These are phyloP conservation scores for Dianthus caryophyllus DNA, from an alignment of 148 eudicot species.

Conservation along the genomic window DNA sequence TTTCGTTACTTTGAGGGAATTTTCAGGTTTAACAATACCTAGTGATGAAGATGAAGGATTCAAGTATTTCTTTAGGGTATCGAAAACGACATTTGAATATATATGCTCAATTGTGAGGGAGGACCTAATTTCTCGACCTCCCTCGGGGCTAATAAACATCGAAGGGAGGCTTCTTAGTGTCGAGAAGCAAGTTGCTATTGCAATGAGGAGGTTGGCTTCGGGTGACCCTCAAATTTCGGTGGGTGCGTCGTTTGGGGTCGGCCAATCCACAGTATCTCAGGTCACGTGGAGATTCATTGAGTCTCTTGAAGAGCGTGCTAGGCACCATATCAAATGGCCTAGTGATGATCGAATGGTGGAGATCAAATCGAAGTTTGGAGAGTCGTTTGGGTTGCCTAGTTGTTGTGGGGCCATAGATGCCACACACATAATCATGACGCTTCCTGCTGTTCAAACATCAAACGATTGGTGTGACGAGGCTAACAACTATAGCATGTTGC, in stretches of 20 bases:
- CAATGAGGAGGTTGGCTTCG: constrained; percentile 81
- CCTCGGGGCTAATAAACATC: constrained; percentile 94
- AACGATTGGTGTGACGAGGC: constrained; percentile 91
- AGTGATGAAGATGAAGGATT: constrained; percentile 78
- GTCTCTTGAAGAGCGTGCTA: constrained; percentile 78
- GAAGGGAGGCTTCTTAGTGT: constrained; percentile 98
- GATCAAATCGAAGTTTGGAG: constrained; percentile 60
- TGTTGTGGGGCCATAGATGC: constrained; percentile 93
- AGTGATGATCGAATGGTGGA: constrained; percentile 38
- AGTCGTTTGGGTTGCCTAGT: constrained; percentile 63
- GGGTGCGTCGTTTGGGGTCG: constrained; percentile 93
- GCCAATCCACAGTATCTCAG: constrained; percentile 97
- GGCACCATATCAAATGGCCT: constrained; percentile 92
- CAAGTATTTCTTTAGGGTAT: constrained; percentile 81
- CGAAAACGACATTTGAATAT: constrained; percentile 81
- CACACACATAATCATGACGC: constrained; percentile 83
- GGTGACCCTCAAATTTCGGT: constrained; percentile 97
- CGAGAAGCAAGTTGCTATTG: constrained; percentile 98
- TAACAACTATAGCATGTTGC: constrained; percentile 80
- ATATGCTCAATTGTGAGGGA: constrained; percentile 88
- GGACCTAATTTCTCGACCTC: constrained; percentile 89
- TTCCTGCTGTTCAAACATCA: constrained; percentile 88
- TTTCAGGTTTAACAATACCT: constrained; percentile 56
- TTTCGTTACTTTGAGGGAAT: neutral
- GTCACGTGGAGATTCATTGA: constrained; percentile 94